These are phyloP conservation scores for Hypericum perforatum DNA, from an alignment of 345 rosid genomes.

Conservation along the genomic window DNA sequence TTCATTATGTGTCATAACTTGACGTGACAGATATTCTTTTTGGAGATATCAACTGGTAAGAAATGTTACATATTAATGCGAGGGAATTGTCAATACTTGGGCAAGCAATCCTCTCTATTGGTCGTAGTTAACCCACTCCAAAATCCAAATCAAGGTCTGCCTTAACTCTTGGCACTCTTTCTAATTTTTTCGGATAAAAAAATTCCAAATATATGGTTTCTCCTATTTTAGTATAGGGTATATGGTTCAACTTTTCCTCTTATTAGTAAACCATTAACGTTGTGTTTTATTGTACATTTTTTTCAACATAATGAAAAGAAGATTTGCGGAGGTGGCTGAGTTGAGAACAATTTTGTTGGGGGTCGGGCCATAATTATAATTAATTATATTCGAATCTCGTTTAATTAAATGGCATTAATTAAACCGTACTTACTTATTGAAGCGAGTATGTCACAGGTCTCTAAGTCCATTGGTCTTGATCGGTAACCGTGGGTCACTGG, in stretches of 20 bases:
- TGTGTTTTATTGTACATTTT: too few species aligned
- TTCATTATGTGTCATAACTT: neutral
- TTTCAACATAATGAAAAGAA: neutral
- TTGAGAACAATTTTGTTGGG: conserved; percentile 36
- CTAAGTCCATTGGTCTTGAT: too few species aligned
- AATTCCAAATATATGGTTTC: too few species aligned
- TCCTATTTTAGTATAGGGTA: too few species aligned
- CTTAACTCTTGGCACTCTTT: neutral
- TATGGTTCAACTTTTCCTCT: neutral
- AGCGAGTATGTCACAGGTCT: too few species aligned
- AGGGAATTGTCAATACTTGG: conserved; percentile 30
- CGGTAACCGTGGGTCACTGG: too few species aligned
- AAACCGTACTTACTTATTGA: too few species aligned
- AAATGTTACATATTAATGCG: conserved; percentile 18
- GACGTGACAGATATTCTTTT: conserved; percentile 13
- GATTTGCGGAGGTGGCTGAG: conserved; percentile 33
- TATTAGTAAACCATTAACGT: neutral
- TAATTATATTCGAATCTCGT: too few species aligned
- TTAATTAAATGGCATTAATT: too few species aligned
- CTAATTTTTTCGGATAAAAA: too few species aligned
- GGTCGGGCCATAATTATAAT: too few species aligned
- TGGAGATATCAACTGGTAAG: conserved; percentile 24
- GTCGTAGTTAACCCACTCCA: conserved; percentile 22
- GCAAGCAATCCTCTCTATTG: conserved; percentile 34
- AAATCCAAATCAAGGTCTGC: conserved; percentile 20